Base-by-base conservation (phyloP, 129 eudicot genomes). In the Arctium minus region DNA sequence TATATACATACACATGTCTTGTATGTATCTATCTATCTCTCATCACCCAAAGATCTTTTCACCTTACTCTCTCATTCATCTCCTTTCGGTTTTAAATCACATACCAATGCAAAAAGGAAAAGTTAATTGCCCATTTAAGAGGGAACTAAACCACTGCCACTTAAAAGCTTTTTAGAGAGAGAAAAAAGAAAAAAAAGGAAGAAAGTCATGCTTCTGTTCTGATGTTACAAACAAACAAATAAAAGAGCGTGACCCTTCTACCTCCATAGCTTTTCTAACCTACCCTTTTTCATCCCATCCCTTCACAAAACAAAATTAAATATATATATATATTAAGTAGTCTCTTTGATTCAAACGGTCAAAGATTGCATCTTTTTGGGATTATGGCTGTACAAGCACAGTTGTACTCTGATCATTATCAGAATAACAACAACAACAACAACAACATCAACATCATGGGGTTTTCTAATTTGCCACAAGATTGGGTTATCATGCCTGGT, bases 331-430 rank as follows among this genome's bases (percentile, higher is more conserved):
- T 22, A 22, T 22, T 22, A 22, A 22, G 27, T 22, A 74, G 7
- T 9, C 64, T 33, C 42, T 18, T 42, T 79, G 68, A 15, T 56
- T 56, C 67, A 60, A n/a, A 78, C 37, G 33, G 87, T 84, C 87
- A 84, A 79, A 84, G 87, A 84, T 84, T 84, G 70, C 29, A 78
- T 73, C 83, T 32, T 84, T 84, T 79, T 72, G 40, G 32, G 77
- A 73, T 79, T 33, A 84, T 84, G 87, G 87, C 83, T 79, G 87
- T 84, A 73, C 87, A 84, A 73, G 87, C 87, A 64, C 87, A 84
- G 83, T 79, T 79, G 53, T 73, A 62, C 53, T 79, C 83, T 79
- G 87, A 84, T 84, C 53, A 73, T 84, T 73, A 42, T 79, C 71
- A 79, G 60, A 79, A 62, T 42, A 60, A 42, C 12, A 42, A 42